These are phyloP conservation scores for Blastocystis sp. DNA, from an alignment of 352 stramenopile genomes.

Conservation along the genomic window DNA sequence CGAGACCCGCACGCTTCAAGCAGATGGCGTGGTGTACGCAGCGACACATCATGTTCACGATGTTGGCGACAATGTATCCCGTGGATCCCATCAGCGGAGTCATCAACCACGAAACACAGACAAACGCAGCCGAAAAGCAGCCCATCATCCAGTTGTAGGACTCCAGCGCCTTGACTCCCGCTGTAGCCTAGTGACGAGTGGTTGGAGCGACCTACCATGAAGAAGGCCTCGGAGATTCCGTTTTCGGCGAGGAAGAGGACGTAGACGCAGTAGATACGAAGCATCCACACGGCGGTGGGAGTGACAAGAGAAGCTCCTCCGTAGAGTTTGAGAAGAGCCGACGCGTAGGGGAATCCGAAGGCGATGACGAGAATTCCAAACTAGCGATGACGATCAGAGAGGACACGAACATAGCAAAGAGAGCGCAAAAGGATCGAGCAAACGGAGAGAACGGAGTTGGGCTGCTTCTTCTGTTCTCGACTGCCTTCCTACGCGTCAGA, in stretches of 20 bases:
- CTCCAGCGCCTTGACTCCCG: neutral
- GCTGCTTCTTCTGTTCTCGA: neutral
- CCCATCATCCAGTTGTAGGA: neutral
- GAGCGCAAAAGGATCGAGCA: conserved; percentile 6
- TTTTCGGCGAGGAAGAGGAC: conserved; percentile 34
- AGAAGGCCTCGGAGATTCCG: conserved; percentile 45
- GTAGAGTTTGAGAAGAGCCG: conserved; percentile 33
- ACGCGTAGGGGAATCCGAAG: conserved; percentile 28
- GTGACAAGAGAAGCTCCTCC: neutral
- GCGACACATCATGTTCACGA: conserved; percentile 41
- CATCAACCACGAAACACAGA: neutral
- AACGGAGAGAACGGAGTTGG: neutral
- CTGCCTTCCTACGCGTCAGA: neutral
- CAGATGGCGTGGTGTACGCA: neutral
- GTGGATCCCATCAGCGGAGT: conserved; percentile 3
- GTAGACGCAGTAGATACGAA: conserved; percentile 48
- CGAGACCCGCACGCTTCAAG: neutral
- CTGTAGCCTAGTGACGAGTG: neutral
- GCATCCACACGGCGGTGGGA: neutral
- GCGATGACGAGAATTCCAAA: conserved; percentile 15
- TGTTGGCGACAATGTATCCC: conserved; percentile 29
- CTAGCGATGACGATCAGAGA: neutral
- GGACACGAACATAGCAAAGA: neutral
- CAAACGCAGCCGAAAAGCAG: neutral
- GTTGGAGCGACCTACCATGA: conserved; percentile 1